Conservation (phyloP, 2,329 filamentous ascomycete genomes). For the Knufia fluminis region DNA sequence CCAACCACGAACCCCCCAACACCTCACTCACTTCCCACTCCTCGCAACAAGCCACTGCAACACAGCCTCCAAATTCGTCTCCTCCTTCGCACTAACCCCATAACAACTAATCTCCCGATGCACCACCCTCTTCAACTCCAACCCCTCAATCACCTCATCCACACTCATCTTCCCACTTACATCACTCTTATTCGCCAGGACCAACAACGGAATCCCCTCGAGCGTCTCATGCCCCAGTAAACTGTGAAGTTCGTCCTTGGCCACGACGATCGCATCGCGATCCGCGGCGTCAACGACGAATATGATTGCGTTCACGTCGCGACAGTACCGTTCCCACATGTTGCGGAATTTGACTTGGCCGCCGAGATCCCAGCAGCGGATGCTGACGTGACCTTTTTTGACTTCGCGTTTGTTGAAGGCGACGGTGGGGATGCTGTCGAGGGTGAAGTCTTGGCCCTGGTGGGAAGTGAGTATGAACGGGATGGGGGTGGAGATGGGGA, state of each 20-base stretch:
- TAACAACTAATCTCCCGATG: constrained; percentile 96
- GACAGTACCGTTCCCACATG: constrained; percentile 99
- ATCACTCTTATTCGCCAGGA: constrained; percentile 96
- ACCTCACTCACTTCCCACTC: constrained; percentile 55
- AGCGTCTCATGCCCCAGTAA: constrained; percentile 77
- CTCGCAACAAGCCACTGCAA: constrained; percentile 93
- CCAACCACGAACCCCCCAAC: too few relatives aligned
- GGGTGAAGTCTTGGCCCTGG: constrained; percentile 94
- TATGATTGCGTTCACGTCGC: constrained; percentile 94
- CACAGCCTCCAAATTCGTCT: constrained; percentile 95
- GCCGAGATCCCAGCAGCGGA: constrained; percentile 98
- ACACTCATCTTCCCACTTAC: constrained; percentile 83
- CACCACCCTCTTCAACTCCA: constrained; percentile 81
- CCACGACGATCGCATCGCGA: constrained; percentile 65
- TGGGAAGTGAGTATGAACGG: constrained; percentile 7
- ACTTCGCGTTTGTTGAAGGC: constrained; percentile 99
- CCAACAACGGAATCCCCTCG: constrained; percentile 81
- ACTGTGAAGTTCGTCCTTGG: constrained; percentile 84
- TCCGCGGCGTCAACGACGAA: constrained; percentile 98
- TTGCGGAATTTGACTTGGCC: constrained; percentile 93
- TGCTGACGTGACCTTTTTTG: constrained; percentile 92
- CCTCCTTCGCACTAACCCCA: constrained; percentile 95
- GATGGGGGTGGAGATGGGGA: constrained; percentile 13
- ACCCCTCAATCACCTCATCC: constrained; percentile 86
- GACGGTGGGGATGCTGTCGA: constrained; percentile 98